A percentile compares a stretch with the other conserved stretches of the same genome.
phyloP scores from a whole-genome alignment of 306 rosid species.

The Glycine tomentella region DNA sequence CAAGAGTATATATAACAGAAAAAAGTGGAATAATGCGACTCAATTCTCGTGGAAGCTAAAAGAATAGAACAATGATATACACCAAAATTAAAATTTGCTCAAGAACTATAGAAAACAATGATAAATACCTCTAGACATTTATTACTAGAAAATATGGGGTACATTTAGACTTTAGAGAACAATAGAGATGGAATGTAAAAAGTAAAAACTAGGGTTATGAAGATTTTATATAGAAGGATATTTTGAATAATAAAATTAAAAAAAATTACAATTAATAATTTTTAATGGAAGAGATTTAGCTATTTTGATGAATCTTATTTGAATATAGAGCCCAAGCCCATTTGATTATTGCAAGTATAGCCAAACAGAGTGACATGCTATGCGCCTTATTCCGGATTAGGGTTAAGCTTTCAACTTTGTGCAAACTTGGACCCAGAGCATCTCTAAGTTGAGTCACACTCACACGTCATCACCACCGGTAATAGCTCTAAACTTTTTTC shows the following conservation, averaged over 20 bases:
- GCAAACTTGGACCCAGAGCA: constrained; percentile 36
- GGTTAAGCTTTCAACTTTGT: constrained; percentile 55
- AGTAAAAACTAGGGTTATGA: too few species aligned
- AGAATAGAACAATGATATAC: neutral
- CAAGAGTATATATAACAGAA: too few species aligned
- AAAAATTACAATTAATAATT: too few species aligned
- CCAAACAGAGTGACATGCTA: constrained; percentile 35
- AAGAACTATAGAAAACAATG: neutral
- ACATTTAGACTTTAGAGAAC: too few species aligned
- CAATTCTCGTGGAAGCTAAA: too few species aligned
- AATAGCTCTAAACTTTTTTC: constrained; percentile 12
- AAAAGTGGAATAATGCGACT: too few species aligned
- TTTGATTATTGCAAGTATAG: neutral
- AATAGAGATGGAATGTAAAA: too few species aligned
- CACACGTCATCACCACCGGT: neutral
- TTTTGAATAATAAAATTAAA: too few species aligned
- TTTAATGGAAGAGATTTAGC: too few species aligned
- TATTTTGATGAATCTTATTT: neutral
- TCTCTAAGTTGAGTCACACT: neutral
- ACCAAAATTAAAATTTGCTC: neutral
- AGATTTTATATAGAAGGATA: too few species aligned
- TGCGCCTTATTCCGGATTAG: constrained; percentile 69
- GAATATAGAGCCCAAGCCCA: constrained; percentile 8
- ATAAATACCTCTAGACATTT: neutral
- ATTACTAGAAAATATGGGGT: too few species aligned